These are phyloP conservation scores for Podospora australis DNA, from an alignment of 495 filamentous ascomycete genomes.

Conservation along the genomic window DNA sequence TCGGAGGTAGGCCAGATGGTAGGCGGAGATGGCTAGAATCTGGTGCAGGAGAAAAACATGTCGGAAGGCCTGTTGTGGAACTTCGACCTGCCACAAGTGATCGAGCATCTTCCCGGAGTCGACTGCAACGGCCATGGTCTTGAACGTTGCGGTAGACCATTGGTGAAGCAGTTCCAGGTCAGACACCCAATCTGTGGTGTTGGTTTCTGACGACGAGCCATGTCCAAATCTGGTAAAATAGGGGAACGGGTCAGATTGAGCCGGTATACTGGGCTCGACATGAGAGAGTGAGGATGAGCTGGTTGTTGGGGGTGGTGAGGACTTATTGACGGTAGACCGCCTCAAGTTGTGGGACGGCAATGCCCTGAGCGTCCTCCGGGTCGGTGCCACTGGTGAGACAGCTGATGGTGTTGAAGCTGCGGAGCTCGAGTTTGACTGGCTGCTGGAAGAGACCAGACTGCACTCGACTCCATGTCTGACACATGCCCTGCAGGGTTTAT, in stretches of 20 bases:
- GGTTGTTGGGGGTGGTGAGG: not conserved
- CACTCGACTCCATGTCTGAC: slow-evolving; percentile 25
- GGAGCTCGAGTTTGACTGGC: not conserved
- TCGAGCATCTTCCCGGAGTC: not conserved
- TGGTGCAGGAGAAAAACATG: slow-evolving; percentile 25
- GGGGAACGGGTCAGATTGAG: slow-evolving; percentile 15
- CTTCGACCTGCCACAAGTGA: slow-evolving; percentile 18
- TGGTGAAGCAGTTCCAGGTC: slow-evolving; percentile 27
- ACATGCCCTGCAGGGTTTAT: slow-evolving; percentile 25
- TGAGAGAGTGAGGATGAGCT: not conserved
- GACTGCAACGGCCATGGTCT: slow-evolving; percentile 8
- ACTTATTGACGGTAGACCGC: no score
- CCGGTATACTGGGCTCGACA: not conserved
- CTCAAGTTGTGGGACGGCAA: no score
- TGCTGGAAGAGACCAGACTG: slow-evolving; percentile 17
- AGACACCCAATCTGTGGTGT: slow-evolving; percentile 15
- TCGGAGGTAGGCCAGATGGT: slow-evolving; percentile 21
- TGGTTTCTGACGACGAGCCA: slow-evolving; percentile 5
- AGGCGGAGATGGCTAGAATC: slow-evolving; percentile 22
- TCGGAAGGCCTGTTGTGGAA: slow-evolving; percentile 17
- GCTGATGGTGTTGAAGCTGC: not conserved
- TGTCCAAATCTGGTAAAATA: slow-evolving; percentile 19
- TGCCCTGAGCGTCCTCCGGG: not conserved
- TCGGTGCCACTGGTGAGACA: not conserved
- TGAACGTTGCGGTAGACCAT: slow-evolving; percentile 16